Evolutionary conservation across 129 eudicot genomes (phyloP).

Genomic region (Flaveria bidentis): DNA sequence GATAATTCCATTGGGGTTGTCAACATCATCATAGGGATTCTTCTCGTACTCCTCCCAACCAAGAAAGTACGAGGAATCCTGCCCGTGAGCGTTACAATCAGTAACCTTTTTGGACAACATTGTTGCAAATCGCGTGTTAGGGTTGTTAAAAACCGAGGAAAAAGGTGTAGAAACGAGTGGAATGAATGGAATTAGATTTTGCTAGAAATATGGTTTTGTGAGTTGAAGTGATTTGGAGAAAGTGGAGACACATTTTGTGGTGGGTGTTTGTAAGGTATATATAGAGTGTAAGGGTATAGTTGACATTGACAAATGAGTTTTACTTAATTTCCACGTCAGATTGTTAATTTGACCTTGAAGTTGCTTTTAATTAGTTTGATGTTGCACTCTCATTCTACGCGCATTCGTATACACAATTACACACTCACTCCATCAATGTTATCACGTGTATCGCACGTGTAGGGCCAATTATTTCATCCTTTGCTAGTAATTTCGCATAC

Average conservation of each 20-base stretch:
- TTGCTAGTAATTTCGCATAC: background rate
- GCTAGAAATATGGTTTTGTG: background rate
- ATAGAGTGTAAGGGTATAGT: constrained; percentile 32
- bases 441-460: constrained; percentile 25
- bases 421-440: background rate
- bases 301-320: constrained; percentile 26
- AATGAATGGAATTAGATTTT: background rate
- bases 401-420: background rate
- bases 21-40: constrained; percentile 61
- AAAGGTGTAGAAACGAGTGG: background rate
- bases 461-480: background rate
- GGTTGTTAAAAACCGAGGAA: background rate
- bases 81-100: constrained; percentile 68
- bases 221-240: constrained; percentile 4
- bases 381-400: constrained; percentile 17
- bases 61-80: constrained; percentile 86
- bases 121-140: background rate
- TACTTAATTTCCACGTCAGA: constrained; percentile 32
- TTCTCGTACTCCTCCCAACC: constrained; percentile 99
- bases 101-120: constrained; percentile 69
- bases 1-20: constrained; percentile 73
- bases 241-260: constrained; percentile 26
- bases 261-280: constrained; percentile 34
- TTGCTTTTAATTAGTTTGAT: background rate
- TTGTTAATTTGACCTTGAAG: constrained; percentile 19